Evolutionary conservation across 2,329 filamentous ascomycete genomes (phyloP).

Genomic region (Didymella exigua): DNA sequence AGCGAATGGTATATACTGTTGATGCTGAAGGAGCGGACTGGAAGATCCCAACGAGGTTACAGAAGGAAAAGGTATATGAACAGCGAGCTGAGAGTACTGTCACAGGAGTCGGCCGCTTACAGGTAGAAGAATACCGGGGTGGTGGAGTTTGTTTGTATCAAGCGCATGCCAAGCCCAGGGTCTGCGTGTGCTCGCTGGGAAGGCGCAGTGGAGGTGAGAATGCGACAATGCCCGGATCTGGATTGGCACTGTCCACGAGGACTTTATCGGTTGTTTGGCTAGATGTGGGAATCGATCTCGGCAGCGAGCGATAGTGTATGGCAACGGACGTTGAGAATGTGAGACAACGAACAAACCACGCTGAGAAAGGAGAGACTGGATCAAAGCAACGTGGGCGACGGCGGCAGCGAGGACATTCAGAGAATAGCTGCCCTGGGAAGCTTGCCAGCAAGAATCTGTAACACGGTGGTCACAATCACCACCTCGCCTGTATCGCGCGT

Average conservation of each 20-base stretch:
- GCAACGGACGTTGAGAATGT: constrained; percentile 6
- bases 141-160: constrained; percentile 28
- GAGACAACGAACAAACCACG: neutral
- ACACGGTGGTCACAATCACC: constrained; percentile 5
- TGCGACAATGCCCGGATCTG: constrained; percentile 19
- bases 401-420: neutral
- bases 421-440: neutral
- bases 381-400: neutral
- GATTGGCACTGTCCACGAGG: constrained; percentile 9
- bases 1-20: constrained; percentile 28
- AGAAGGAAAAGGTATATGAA: constrained; percentile 20
- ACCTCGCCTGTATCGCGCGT: neutral
- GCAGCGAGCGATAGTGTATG: neutral
- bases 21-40: constrained; percentile 43
- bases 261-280: constrained; percentile 4
- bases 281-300: constrained; percentile 2
- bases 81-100: constrained; percentile 16
- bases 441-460: neutral
- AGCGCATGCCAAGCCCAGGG: constrained; percentile 30
- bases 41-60: constrained; percentile 37
- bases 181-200: constrained; percentile 25
- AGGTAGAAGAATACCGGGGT: constrained; percentile 8
- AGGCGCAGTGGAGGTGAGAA: constrained; percentile 28
- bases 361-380: neutral
- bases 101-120: constrained; percentile 23